Evolutionary conservation across 2,329 filamentous ascomycete genomes (phyloP), one percentile per base, ranked within the genome.

Genomic region (Fragosphaeria purpurea): DNA sequence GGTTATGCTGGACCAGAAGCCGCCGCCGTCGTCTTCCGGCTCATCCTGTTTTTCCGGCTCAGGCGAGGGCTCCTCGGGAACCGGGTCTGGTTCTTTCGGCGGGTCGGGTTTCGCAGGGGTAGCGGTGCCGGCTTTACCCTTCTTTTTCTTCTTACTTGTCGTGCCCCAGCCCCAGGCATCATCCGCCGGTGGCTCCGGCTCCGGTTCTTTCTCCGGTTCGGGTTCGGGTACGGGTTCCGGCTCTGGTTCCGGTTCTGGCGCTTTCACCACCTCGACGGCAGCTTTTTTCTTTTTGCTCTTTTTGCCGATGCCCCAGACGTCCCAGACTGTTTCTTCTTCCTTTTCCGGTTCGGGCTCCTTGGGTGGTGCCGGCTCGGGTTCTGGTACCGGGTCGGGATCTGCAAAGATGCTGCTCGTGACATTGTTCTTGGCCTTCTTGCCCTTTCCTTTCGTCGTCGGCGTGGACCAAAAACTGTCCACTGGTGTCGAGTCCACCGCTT

Each of bases 221-320:
- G 54, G 52, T 13, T 49, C 50, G 2, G 47, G 43, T 35, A 50
- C 41, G 5, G 46, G 50, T 12, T 50, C 48, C 2, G 48, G 46
- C 33, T 52, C 42, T 3, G 44, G 47, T 7, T 52, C 43, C 6
- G 46, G 50, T 6, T 48, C 50, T 10, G 44, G 44, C 10, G 40
- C 34, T 22, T 48, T 51, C 10, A 9, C 38, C 10, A 44, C 38
- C 9, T 46, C 50, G 12, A n/a, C 38, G 10, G 12, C 44, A 1
- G 30, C 22, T 11, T 61, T 58, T 57, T 64, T 63, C 53, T 71
- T 71, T 58, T 71, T 70, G 48, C 68, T 71, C 57, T 71, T 71
- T 55, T 68, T 70, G 53, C 71, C 70, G 47, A 66, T 60, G 46
- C 67, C 66, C 56, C 61, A 64, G 64, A 69, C 71, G 53, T 61